phyloP scores from a whole-genome alignment of 2,329 filamentous ascomycete genomes.

The Arthrinium puccinioides region DNA sequence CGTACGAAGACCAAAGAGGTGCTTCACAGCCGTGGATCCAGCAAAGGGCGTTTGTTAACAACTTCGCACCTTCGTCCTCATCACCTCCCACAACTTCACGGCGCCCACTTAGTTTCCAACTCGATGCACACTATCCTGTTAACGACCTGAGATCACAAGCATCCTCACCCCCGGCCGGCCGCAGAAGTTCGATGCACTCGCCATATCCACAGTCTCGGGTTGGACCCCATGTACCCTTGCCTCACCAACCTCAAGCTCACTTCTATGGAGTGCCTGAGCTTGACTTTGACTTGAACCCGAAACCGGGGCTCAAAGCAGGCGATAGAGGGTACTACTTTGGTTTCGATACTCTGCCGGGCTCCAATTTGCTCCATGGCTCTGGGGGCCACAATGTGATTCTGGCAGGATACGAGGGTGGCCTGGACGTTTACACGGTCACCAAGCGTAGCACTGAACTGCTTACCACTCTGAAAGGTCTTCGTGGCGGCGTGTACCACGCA shows the following conservation, averaged over 20 bases:
- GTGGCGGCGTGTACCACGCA: constrained; percentile 72
- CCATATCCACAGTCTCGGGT: constrained; percentile 32
- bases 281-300: constrained; percentile 47
- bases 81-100: constrained; percentile 21
- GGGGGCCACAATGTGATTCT: constrained; percentile 60
- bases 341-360: constrained; percentile 63
- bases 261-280: constrained; percentile 66
- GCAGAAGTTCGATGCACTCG: constrained; percentile 45
- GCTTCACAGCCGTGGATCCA: constrained; percentile 4
- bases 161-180: constrained; percentile 27
- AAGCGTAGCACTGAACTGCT: constrained; percentile 65
- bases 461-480: constrained; percentile 66
- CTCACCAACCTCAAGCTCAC: constrained; percentile 60
- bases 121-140: constrained; percentile 29
- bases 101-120: constrained; percentile 33
- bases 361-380: constrained; percentile 24
- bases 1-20: constrained; percentile 20
- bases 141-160: constrained; percentile 28
- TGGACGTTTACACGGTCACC: constrained; percentile 69
- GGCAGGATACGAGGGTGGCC: constrained; percentile 70
- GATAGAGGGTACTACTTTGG: constrained; percentile 72
- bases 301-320: constrained; percentile 52
- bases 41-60: constrained; percentile 14
- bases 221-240: constrained; percentile 42
- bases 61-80: constrained; percentile 18